Percentiles rank a stretch among this genome's conserved stretches.
These are phyloP conservation scores for Avena insularis DNA, from an alignment of 176 grass and related monocot species.

Conservation along the genomic window DNA sequence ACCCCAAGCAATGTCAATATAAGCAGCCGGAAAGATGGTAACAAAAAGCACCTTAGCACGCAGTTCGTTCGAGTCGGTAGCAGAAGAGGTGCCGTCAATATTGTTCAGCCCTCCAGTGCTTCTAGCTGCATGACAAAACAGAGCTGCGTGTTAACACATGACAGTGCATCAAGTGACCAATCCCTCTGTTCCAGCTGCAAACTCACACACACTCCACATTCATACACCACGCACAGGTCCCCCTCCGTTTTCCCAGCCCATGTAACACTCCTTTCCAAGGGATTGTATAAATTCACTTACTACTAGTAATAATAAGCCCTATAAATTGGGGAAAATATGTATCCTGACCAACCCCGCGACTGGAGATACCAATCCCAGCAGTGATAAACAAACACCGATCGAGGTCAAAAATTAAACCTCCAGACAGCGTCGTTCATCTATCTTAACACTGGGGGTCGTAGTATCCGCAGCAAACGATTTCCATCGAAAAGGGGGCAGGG, in stretches of 20 bases:
- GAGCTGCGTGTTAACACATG: slow-evolving; percentile 27
- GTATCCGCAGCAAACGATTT: background rate
- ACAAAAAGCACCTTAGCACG: slow-evolving; percentile 63
- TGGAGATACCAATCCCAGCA: background rate
- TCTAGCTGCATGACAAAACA: slow-evolving; percentile 56
- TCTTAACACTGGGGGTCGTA: background rate
- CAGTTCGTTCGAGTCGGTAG: slow-evolving; percentile 70
- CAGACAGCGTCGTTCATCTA: background rate
- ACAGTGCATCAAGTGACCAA: background rate
- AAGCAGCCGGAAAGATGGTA: background rate
- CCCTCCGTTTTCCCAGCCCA: background rate
- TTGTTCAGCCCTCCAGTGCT: slow-evolving; percentile 56
- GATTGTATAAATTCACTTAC: slow-evolving; percentile 2
- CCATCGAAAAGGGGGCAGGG: background rate
- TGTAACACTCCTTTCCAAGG: background rate
- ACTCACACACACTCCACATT: background rate
- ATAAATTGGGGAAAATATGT: background rate
- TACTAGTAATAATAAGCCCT: background rate
- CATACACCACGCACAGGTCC: background rate
- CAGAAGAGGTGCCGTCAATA: slow-evolving; percentile 48
- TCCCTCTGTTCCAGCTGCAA: background rate
- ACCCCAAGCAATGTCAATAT: slow-evolving; percentile 22
- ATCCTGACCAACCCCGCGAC: background rate
- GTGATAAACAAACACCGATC: slow-evolving; percentile 8
- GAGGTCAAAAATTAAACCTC: background rate